Evolutionary conservation across 2,329 filamentous ascomycete genomes (phyloP).

Genomic region (Trichoderma oligosporum): DNA sequence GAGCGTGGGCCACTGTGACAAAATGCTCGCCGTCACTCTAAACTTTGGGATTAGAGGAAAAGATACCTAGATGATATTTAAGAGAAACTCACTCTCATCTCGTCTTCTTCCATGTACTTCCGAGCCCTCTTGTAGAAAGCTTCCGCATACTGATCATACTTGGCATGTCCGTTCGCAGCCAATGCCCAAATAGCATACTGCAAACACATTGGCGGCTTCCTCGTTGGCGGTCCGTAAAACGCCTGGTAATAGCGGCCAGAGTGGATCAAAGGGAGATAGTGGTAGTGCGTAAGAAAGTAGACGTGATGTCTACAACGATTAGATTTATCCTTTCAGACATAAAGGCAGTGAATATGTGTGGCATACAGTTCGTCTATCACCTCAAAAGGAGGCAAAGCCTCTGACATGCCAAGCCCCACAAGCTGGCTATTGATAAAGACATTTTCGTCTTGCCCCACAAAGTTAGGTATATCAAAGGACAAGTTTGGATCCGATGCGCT

Average conservation of each 20-base stretch:
- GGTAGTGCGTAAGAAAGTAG: conserved; percentile 74
- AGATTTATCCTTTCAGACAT: background rate
- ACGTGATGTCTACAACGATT: conserved; percentile 54
- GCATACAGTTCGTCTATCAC: conserved; percentile 78
- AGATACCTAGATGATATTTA: background rate
- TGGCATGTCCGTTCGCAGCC: conserved; percentile 66
- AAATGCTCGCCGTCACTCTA: conserved; percentile 73
- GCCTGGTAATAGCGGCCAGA: conserved; percentile 69
- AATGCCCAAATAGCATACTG: conserved; percentile 87
- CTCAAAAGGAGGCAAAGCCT: conserved; percentile 72
- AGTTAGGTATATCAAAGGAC: conserved; percentile 22
- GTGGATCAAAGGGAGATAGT: conserved; percentile 73
- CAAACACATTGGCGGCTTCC: conserved; percentile 76
- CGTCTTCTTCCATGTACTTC: conserved; percentile 78
- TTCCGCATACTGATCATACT: conserved; percentile 67
- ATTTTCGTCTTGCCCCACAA: conserved; percentile 17
- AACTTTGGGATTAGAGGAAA: background rate
- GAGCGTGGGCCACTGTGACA: conserved; percentile 73
- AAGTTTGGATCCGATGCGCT: conserved; percentile 17
- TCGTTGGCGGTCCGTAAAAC: conserved; percentile 66
- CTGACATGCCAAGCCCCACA: conserved; percentile 75
- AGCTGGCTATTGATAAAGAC: conserved; percentile 40
- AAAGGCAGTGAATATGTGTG: background rate
- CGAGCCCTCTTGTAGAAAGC: conserved; percentile 78
- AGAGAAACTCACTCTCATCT: conserved; percentile 61